These are phyloP conservation scores for Wallacemonas rigidus DNA, from an alignment of 208 protist species.

Conservation along the genomic window DNA sequence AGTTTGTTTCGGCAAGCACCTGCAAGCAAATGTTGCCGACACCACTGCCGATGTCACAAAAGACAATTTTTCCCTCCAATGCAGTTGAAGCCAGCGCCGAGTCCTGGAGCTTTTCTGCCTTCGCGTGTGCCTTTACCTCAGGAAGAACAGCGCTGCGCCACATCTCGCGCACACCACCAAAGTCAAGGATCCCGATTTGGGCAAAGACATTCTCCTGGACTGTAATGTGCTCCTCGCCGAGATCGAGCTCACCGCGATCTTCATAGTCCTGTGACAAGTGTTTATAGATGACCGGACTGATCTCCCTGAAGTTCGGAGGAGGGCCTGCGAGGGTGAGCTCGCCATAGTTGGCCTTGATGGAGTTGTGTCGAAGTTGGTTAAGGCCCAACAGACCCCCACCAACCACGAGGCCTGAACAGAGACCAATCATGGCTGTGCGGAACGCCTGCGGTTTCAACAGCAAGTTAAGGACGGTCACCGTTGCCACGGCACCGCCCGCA, in stretches of 20 bases:
- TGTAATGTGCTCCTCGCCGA: constrained; percentile 72
- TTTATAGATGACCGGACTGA: constrained; percentile 51
- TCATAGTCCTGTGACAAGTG: constrained; percentile 64
- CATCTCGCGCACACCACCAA: constrained; percentile 74
- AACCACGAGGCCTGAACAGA: constrained; percentile 30
- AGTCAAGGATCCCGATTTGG: constrained; percentile 75
- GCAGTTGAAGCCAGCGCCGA: constrained; percentile 27
- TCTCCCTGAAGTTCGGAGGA: constrained; percentile 47
- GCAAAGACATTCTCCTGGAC: constrained; percentile 77
- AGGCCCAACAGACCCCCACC: constrained; percentile 45
- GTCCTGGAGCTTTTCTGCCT: constrained; percentile 21
- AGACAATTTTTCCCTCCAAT: constrained; percentile 60
- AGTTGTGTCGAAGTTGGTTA: constrained; percentile 55
- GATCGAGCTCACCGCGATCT: constrained; percentile 54
- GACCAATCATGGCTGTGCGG: constrained; percentile 37
- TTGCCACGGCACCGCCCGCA: constrained; percentile 31
- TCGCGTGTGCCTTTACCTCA: constrained; percentile 19
- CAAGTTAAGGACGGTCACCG: constrained; percentile 36
- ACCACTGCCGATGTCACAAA: constrained; percentile 87
- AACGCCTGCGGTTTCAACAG: constrained; percentile 44
- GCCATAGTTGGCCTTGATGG: constrained; percentile 46
- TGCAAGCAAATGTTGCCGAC: constrained; percentile 86
- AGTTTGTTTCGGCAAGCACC: constrained; percentile 75
- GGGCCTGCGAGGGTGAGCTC: constrained; percentile 35
- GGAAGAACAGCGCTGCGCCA: constrained; percentile 70